Base-by-base conservation (phyloP, 495 filamentous ascomycete genomes). In the Haplographium delicatum region DNA sequence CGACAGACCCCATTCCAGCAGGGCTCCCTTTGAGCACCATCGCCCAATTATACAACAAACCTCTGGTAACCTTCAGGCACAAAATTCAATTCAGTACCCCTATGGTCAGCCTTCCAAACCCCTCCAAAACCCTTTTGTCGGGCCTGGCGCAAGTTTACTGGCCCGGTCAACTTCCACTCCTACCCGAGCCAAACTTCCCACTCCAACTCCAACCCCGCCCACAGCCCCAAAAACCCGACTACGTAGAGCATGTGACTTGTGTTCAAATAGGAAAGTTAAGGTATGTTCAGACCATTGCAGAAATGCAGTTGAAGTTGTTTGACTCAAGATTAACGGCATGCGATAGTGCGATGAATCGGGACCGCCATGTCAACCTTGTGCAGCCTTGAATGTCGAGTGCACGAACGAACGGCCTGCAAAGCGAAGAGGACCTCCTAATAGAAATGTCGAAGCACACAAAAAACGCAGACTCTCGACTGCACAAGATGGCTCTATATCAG, bases 181-280 rank as follows among this genome's bases (percentile, higher is more conserved):
- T 13, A n/a, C 5, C 4, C n/a, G 33, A 35, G 18, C 33, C 5
- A 35, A n/a, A n/a, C 33, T 35, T 35, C 33, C n/a, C 28, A 13
- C 28, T 31, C 6, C n/a, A n/a, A n/a, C n/a, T n/a, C n/a, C n/a
- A n/a, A n/a, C n/a, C n/a, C n/a, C n/a, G n/a, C n/a, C n/a, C n/a
- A n/a, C n/a, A n/a, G n/a, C n/a, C n/a, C n/a, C n/a, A n/a, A n/a
- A n/a, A n/a, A n/a, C n/a, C n/a, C 72, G 88, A 46, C 69, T 91
- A 46, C 81, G 83, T 37, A 86, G 88, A 62, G 88, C 88, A 18
- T 93, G 88, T 64, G 88, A 93, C 65, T 83, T 84, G 68, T 93
- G 88, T 65, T 89, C 84, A 58, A 79, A 84, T 56, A 81, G 88
- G 26, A 93, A 93, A 62, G 86, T 93, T 23, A 93, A 91, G 80